Percentiles rank a stretch among this genome's conserved stretches.
These are phyloP conservation scores for Penicillium rolfsii DNA, from an alignment of 2,329 filamentous ascomycete species.

Conservation along the genomic window DNA sequence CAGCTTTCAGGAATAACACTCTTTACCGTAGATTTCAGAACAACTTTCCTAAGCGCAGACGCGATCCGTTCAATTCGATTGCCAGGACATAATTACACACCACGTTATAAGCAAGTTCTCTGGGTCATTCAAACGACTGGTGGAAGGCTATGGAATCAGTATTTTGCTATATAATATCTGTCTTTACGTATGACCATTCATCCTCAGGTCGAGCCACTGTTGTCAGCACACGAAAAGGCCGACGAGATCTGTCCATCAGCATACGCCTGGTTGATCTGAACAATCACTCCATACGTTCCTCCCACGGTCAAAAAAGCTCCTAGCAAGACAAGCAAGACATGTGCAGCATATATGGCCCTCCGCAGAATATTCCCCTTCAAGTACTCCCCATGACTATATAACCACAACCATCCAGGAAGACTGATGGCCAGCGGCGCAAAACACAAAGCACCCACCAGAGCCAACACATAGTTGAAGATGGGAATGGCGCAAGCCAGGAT, in stretches of 20 bases:
- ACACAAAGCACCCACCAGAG: conserved; percentile 54
- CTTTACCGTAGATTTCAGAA: too few species aligned
- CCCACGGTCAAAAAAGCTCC: conserved; percentile 54
- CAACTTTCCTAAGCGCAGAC: too few species aligned
- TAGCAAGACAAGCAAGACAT: conserved; percentile 49
- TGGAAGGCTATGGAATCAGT: too few species aligned
- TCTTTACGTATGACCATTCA: neutral
- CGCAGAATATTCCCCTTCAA: conserved; percentile 40
- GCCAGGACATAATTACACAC: too few species aligned
- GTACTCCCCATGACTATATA: conserved; percentile 53
- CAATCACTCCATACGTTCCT: conserved; percentile 42
- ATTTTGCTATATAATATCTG: neutral
- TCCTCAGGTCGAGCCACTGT: conserved; percentile 18
- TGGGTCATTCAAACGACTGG: too few species aligned
- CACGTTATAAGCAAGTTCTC: too few species aligned
- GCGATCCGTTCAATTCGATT: too few species aligned
- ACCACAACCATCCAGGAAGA: conserved; percentile 56
- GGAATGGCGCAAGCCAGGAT: conserved; percentile 59
- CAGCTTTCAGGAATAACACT: too few species aligned
- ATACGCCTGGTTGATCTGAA: conserved; percentile 28
- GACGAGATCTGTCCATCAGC: conserved; percentile 22
- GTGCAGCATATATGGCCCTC: conserved; percentile 46
- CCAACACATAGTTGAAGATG: conserved; percentile 58
- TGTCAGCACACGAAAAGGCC: conserved; percentile 27
- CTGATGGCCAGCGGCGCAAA: conserved; percentile 57